These are phyloP conservation scores for Leccinum imitatum DNA, from an alignment of 768 basidiomycete genomes.

Conservation along the genomic window DNA sequence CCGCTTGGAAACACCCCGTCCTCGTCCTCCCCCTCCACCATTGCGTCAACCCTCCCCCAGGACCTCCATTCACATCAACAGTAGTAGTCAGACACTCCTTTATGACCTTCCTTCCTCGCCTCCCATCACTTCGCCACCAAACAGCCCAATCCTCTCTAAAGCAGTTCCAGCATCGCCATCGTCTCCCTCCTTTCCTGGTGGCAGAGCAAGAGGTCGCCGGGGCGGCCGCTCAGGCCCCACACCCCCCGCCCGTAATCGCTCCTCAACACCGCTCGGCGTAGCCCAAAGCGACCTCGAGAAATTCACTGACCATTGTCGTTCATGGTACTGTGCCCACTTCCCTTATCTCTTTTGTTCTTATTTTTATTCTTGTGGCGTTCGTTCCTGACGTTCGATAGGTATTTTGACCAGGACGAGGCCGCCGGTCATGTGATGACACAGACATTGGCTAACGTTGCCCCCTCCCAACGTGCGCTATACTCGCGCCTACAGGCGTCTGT, in stretches of 20 bases:
- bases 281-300: conserved; percentile 69
- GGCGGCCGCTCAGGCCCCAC: conserved; percentile 49
- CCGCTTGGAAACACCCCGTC: conserved; percentile 61
- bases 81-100: conserved; percentile 61
- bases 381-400: conserved; percentile 49
- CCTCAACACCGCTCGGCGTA: conserved; percentile 67
- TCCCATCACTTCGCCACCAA: conserved; percentile 53
- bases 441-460: conserved; percentile 73
- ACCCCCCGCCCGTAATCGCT: conserved; percentile 59
- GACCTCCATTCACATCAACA: conserved; percentile 42
- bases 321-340: conserved; percentile 53
- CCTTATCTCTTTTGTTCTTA: background rate
- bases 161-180: conserved; percentile 49
- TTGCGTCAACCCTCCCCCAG: conserved; percentile 51
- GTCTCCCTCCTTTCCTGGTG: conserved; percentile 52
- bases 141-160: conserved; percentile 45
- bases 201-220: conserved; percentile 49
- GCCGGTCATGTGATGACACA: conserved; percentile 81
- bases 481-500: conserved; percentile 85
- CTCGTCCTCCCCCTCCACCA: conserved; percentile 58
- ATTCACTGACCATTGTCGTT: conserved; percentile 74
- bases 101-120: conserved; percentile 70
- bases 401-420: conserved; percentile 78
- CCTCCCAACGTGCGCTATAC: conserved; percentile 84
- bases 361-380: background rate